Conservation (phyloP, 2,329 filamentous ascomycete species). For the Pestalotiopsis sp. region DNA sequence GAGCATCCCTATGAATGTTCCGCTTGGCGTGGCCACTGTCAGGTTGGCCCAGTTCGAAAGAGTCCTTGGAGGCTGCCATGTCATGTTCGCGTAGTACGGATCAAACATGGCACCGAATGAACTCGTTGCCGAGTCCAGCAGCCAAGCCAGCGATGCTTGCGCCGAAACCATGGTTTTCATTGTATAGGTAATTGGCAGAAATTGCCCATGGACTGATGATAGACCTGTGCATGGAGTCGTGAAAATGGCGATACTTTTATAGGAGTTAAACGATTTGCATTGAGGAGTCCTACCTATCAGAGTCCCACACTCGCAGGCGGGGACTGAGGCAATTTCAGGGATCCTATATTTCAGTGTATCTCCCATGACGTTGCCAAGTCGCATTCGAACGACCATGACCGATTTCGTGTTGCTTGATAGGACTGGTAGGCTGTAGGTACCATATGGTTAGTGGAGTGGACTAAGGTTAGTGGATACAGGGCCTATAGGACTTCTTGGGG, state of each 20-base stretch:
- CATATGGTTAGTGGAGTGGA: neutral
- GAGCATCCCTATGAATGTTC: neutral
- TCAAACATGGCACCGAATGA: neutral
- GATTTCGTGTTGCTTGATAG: neutral
- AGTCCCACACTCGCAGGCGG: neutral
- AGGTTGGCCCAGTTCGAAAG: neutral
- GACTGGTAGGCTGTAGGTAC: neutral
- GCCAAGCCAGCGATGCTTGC: neutral
- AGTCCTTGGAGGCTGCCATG: neutral
- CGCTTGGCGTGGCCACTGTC: neutral
- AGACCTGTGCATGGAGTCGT: no score
- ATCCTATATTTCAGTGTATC: neutral
- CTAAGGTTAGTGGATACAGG: no score
- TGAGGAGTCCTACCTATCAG: no score
- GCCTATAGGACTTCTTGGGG: neutral
- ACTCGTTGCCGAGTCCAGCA: neutral
- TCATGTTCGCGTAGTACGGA: slow-evolving; percentile 2
- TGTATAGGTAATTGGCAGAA: neutral
- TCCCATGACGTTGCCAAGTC: neutral
- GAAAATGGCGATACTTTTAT: no score
- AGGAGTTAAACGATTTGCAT: no score
- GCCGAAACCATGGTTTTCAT: neutral
- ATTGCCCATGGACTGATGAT: neutral
- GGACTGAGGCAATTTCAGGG: neutral
- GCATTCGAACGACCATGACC: neutral